Percentiles rank a stretch among this genome's conserved stretches.
phyloP scores from a whole-genome alignment of 345 rosid genomes.

The Hibiscus syriacus region DNA sequence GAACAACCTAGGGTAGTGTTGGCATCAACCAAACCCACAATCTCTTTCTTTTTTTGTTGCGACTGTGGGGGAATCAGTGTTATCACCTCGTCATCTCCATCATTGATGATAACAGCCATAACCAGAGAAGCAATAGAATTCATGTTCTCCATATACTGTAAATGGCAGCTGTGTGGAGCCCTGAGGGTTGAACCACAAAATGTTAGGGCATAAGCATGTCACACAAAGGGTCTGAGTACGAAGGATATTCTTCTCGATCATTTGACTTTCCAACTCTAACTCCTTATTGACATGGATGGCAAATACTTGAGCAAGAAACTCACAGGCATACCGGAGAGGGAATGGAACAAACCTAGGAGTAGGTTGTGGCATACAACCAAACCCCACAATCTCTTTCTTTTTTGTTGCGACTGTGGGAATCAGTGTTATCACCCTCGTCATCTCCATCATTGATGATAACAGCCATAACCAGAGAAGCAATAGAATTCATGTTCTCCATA shows the following conservation, averaged over 20 bases:
- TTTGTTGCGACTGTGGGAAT: slow-evolving; percentile 44
- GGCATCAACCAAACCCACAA: slow-evolving; percentile 96
- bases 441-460: slow-evolving; percentile 77
- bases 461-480: slow-evolving; percentile 97
- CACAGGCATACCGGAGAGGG: slow-evolving; percentile 95
- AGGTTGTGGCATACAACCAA: slow-evolving; percentile 86
- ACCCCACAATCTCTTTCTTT: slow-evolving; percentile 92
- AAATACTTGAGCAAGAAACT: slow-evolving; percentile 88
- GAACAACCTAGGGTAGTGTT: slow-evolving; percentile 83
- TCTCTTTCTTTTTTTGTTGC: slow-evolving; percentile 70
- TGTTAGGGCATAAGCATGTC: slow-evolving; percentile 66
- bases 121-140: slow-evolving; percentile 86
- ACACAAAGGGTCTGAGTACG: no score
- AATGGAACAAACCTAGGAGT: slow-evolving; percentile 88
- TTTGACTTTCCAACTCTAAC: no score
- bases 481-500: slow-evolving; percentile 91
- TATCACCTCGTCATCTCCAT: slow-evolving; percentile 58
- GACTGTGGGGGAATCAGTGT: slow-evolving; percentile 37
- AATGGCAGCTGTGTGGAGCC: slow-evolving; percentile 91
- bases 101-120: slow-evolving; percentile 86
- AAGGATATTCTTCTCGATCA: no score
- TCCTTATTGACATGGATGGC: slow-evolving; percentile 92
- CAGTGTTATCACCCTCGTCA: slow-evolving; percentile 44
- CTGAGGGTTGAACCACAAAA: slow-evolving; percentile 91
- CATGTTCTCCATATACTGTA: no score